Evolutionary conservation across 2,329 filamentous ascomycete genomes (phyloP).

Genomic region (Xylaria arbuscula): DNA sequence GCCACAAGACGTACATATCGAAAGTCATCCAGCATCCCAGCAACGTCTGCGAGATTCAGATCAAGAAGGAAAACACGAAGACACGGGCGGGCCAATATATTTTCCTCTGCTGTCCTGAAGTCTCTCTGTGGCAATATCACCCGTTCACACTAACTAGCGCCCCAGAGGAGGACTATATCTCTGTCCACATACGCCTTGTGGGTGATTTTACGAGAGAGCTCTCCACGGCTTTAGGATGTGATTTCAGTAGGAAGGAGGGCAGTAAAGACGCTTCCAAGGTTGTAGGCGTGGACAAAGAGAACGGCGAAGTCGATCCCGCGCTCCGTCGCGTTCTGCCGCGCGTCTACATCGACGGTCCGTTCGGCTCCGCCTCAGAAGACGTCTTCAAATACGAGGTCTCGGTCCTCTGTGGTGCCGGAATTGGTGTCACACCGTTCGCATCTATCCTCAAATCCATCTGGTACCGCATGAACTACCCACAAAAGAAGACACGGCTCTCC

Average conservation of each 20-base stretch:
- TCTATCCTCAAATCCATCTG: constrained; percentile 91
- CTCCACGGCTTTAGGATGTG: constrained; percentile 78
- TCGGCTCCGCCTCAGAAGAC: constrained; percentile 86
- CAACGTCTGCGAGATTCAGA: constrained; percentile 90
- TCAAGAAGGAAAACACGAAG: constrained; percentile 89
- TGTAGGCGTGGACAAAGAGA: constrained; percentile 72
- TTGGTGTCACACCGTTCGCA: constrained; percentile 87
- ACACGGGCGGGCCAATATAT: constrained; percentile 87
- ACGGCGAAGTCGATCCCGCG: constrained; percentile 72
- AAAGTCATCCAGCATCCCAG: constrained; percentile 91
- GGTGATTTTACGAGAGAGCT: constrained; percentile 82
- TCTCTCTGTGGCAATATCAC: constrained; percentile 90
- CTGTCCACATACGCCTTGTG: constrained; percentile 84
- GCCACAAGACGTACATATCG: constrained; percentile 86
- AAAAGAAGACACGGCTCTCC: constrained; percentile 79
- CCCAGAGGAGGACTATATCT: constrained; percentile 90
- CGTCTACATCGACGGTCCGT: constrained; percentile 86
- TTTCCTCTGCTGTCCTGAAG: constrained; percentile 86
- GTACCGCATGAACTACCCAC: constrained; percentile 91
- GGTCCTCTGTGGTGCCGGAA: constrained; percentile 82
- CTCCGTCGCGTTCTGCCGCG: constrained; percentile 80
- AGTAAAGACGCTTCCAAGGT: constrained; percentile 70
- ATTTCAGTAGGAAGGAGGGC: constrained; percentile 68
- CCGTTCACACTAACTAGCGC: constrained; percentile 88
- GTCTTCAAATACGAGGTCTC: constrained; percentile 90